phyloP scores from a whole-genome alignment of 1,284 basidiomycete genomes.

The Marasmius tenuissimus region DNA sequence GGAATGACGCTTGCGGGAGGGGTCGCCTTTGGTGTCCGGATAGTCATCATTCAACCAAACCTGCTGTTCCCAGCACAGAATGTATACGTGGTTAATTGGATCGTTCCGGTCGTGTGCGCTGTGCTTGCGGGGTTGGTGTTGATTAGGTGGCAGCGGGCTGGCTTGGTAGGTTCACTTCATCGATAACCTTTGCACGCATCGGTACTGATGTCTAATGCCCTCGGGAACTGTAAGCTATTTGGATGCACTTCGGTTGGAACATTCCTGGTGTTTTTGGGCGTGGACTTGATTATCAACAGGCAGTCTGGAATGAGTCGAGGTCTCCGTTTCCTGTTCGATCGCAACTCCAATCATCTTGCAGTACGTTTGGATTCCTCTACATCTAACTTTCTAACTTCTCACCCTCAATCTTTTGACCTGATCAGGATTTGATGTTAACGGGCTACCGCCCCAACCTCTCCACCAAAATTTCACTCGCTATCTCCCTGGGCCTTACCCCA shows the following conservation, averaged over 20 bases:
- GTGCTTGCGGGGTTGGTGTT: slow-evolving; percentile 39
- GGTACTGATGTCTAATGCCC: slow-evolving; percentile 1
- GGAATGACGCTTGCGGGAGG: slow-evolving; percentile 52
- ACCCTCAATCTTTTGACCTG: slow-evolving; percentile 2
- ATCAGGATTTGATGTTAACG: slow-evolving; percentile 43
- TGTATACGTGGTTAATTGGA: slow-evolving; percentile 51
- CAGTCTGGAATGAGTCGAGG: slow-evolving; percentile 65
- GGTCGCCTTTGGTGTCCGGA: slow-evolving; percentile 54
- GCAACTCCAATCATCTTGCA: slow-evolving; percentile 54
- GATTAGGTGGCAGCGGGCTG: slow-evolving; percentile 44
- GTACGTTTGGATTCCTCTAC: slow-evolving; percentile 34
- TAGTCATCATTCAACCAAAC: slow-evolving; percentile 47
- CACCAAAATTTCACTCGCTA: slow-evolving; percentile 46
- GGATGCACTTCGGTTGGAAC: slow-evolving; percentile 58
- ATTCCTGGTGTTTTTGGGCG: slow-evolving; percentile 53
- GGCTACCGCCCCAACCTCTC: slow-evolving; percentile 46
- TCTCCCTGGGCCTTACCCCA: slow-evolving; percentile 44
- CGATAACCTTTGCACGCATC: background rate
- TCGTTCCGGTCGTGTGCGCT: slow-evolving; percentile 45
- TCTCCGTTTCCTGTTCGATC: slow-evolving; percentile 60
- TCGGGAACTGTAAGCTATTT: slow-evolving; percentile 34
- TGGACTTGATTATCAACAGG: slow-evolving; percentile 55
- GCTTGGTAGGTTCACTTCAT: slow-evolving; percentile 44
- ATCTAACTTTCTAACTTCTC: slow-evolving; percentile 1
- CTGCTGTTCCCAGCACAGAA: slow-evolving; percentile 42